Evolutionary conservation across 441 rosid species (phyloP), one percentile per base, ranked within the genome.

Genomic region (Euphorbia celastroides): DNA sequence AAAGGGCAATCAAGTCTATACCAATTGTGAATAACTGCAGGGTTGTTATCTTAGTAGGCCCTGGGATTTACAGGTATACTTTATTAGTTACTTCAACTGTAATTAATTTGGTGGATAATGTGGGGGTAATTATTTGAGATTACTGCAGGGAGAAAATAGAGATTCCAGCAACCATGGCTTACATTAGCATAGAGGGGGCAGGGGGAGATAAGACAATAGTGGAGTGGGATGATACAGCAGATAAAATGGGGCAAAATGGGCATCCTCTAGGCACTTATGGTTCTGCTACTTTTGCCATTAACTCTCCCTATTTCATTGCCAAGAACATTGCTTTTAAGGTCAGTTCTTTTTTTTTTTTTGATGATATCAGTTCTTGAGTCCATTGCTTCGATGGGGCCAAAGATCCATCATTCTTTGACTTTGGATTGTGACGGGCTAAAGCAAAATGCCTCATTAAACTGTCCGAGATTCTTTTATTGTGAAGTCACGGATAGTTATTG

Each of bases 221-320:
- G 5, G 78, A 82, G 61, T 83, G 92, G 89, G 81, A 69, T 46
- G 88, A 84, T 60, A 64, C 84, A 5, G 82, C 84, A 7, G 73
- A 78, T 57, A 57, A 76, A 56, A 69, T 32, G 36, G 78, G 77
- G 22, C 70, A 46, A 23, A 66, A 65, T 13, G 88, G 81, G n/a
- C 74, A n/a, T 27, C 74, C 62, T 5, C 17, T 80, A 73, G 81
- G 87, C 17, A 83, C 88, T 3, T 83, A 52, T 58, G 84, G 81
- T 20, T 85, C 84, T 23, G 84, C 88, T 17, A 80, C 89, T 7
- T 82, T 87, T 68, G 74, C 83, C 28, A 81, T 87, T 55, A 38
- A 82, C 57, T 84, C 86, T 64, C 83, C 87, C 23, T 75, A 78
- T 75, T 87, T 87, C 81, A 78, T 87, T 30, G 88, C 86, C 42